These are phyloP conservation scores for Lecanicillium sp. DNA, from an alignment of 2,329 filamentous ascomycete species.

Conservation along the genomic window DNA sequence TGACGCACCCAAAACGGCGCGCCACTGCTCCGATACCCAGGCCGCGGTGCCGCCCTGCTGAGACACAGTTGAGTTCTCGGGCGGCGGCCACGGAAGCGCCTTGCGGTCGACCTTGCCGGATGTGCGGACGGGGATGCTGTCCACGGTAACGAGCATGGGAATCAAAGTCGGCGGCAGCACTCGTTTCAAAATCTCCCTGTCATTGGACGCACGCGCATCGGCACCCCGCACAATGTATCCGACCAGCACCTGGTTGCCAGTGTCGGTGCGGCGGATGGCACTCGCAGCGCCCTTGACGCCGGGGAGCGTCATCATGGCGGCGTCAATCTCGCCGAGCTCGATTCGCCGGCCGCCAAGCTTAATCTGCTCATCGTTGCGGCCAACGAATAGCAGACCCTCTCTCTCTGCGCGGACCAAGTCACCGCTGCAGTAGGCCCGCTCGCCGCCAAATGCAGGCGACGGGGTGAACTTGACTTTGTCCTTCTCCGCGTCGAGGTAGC, in stretches of 20 bases:
- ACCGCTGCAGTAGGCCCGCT: constrained; percentile 22
- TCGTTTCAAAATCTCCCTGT: constrained; percentile 11
- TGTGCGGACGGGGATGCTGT: constrained; percentile 18
- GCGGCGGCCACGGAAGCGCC: constrained; percentile 14
- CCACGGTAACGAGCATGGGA: constrained; percentile 18
- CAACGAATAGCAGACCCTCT: constrained; percentile 20
- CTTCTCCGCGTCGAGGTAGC: constrained; percentile 18
- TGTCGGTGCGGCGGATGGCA: constrained; percentile 17
- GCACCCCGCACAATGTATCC: constrained; percentile 17
- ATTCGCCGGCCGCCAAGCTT: constrained; percentile 25
- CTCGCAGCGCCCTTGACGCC: constrained; percentile 18
- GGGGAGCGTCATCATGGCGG: constrained; percentile 18
- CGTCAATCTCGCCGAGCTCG: constrained; percentile 24
- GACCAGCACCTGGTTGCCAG: constrained; percentile 19
- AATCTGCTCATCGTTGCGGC: constrained; percentile 25
- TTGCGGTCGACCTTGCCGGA: constrained; percentile 21
- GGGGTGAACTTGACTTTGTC: constrained; percentile 19
- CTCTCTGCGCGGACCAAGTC: constrained; percentile 21
- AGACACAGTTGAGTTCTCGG: background rate
- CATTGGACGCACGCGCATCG: background rate
- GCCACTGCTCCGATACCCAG: constrained; percentile 20
- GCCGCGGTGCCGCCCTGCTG: constrained; percentile 12
- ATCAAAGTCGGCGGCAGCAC: constrained; percentile 17
- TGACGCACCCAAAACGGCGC: constrained; percentile 17
- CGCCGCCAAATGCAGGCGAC: constrained; percentile 16